Base-by-base conservation (phyloP, 306 rosid genomes). In the Gillenia trifoliata region DNA sequence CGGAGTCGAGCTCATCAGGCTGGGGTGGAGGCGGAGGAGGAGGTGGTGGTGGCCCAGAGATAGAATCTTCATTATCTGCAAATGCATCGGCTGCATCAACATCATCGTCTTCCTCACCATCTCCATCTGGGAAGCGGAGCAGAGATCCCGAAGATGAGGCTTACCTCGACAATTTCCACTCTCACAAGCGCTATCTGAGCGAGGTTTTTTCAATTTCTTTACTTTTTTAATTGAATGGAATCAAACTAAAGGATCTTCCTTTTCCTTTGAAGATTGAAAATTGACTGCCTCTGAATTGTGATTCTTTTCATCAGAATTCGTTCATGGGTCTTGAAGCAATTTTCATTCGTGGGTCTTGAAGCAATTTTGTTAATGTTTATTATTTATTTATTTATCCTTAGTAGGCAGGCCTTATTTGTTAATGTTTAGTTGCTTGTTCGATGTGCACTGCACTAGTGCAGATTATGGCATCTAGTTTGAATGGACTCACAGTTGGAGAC, bases 381-480 rank as follows among this genome's bases (percentile, higher is more conserved):
- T 26, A 11, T 15, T 12, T 25, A 2, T 23, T 25, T 20, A 7
- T 47, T 47, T 47, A 5, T 36, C 41, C 2, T 36, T 36, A 36
- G 2, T 36, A n/a, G n/a, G n/a, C n/a, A 45, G 52, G 52, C 52
- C 52, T 45, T 45, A 45, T 45, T 45, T 45, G 20, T 45, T 45
- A 5, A 20, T 15, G 52, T 45, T 45, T 45, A 15, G 10, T 45
- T 20, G 26, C 26, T 76, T 78, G 47, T 64, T 68, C 66, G 20
- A 4, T 45, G 52, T 45, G 52, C 52, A 45, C 52, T 45, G 47
- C 20, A 16, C 22, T 47, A 47, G 15, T 52, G 54, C 86, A 94
- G 99, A 92, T 94, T 78, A 92, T 94, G 99, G 99, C 99, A 40
- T 90, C 99, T 56, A 94, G 99, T 86, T 88, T 94, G 85, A 94